Conservation (phyloP, 371 early-diverging fungal species). For the Rhizopus microsporus region DNA sequence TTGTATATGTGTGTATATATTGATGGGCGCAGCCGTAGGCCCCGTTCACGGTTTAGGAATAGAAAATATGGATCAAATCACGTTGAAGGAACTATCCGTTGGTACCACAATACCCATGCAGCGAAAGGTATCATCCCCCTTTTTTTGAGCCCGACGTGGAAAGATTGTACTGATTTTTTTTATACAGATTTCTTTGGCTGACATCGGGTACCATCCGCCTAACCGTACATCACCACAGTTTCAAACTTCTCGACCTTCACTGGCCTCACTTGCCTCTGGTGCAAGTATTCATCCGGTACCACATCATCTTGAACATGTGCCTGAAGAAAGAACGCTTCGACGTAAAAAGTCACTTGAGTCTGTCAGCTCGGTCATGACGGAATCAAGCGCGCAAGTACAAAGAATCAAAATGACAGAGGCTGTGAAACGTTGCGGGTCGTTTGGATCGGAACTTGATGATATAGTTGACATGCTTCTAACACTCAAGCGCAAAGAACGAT, state of each 20-base stretch:
- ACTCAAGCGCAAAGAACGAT: constrained; percentile 42
- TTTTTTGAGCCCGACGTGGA: too few relatives aligned
- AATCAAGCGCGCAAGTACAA: constrained; percentile 33
- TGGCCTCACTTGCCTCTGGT: constrained; percentile 43
- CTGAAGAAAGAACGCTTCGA: constrained; percentile 23
- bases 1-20: too few relatives aligned
- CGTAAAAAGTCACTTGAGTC: constrained; percentile 40
- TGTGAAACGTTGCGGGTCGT: constrained; percentile 27
- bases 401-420: constrained; percentile 42
- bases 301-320: constrained; percentile 12
- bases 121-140: constrained; percentile 27
- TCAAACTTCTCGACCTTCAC: constrained; percentile 33
- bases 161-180: neutral
- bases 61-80: constrained; percentile 40
- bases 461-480: constrained; percentile 49
- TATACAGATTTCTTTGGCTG: constrained; percentile 7
- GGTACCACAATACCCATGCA: constrained; percentile 21
- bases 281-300: constrained; percentile 32
- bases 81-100: constrained; percentile 32
- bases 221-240: constrained; percentile 32
- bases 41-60: constrained; percentile 34
- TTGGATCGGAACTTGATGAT: constrained; percentile 21
- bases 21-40: constrained; percentile 3
- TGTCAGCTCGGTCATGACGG: constrained; percentile 39
- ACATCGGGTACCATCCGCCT: constrained; percentile 15